These are phyloP conservation scores for Mrakia gelida DNA, from an alignment of 768 basidiomycete species.

Conservation along the genomic window DNA sequence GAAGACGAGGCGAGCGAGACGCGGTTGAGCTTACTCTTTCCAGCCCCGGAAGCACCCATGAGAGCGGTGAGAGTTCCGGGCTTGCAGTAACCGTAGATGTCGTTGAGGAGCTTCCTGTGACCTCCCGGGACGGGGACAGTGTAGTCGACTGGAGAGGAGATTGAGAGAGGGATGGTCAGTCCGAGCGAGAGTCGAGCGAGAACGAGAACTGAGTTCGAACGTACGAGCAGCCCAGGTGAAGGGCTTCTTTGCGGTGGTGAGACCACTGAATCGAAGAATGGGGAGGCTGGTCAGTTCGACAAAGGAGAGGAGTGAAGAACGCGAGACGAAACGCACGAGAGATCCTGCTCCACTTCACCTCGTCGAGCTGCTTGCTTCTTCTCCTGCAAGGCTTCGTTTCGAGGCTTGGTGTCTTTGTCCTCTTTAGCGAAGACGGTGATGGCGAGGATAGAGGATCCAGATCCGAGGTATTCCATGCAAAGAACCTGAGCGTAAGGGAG, in stretches of 20 bases:
- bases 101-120: constrained; percentile 54
- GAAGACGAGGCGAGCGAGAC: background rate
- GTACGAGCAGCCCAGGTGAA: constrained; percentile 44
- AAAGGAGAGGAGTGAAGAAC: too few relatives aligned
- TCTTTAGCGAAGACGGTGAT: constrained; percentile 40
- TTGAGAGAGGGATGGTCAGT: too few relatives aligned
- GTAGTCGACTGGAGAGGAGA: constrained; percentile 34
- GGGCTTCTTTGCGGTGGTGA: constrained; percentile 35
- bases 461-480: constrained; percentile 39
- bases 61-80: constrained; percentile 79
- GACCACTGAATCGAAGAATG: background rate
- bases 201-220: too few relatives aligned
- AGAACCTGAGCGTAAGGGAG: constrained; percentile 29
- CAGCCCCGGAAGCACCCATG: constrained; percentile 54
- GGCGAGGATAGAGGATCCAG: constrained; percentile 18
- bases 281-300: too few relatives aligned
- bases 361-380: constrained; percentile 35
- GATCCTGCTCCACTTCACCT: constrained; percentile 33
- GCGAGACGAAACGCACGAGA: constrained; percentile 1
- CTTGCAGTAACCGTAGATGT: constrained; percentile 72
- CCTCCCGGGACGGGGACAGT: constrained; percentile 39
- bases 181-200: too few relatives aligned
- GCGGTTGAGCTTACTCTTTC: constrained; percentile 42
- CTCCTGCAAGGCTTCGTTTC: constrained; percentile 37
- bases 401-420: constrained; percentile 37